A percentile compares a stretch with the other conserved stretches of the same genome.
These are phyloP conservation scores for Yarrowia alimentaria DNA, from an alignment of 805 yeast species.

Conservation along the genomic window DNA sequence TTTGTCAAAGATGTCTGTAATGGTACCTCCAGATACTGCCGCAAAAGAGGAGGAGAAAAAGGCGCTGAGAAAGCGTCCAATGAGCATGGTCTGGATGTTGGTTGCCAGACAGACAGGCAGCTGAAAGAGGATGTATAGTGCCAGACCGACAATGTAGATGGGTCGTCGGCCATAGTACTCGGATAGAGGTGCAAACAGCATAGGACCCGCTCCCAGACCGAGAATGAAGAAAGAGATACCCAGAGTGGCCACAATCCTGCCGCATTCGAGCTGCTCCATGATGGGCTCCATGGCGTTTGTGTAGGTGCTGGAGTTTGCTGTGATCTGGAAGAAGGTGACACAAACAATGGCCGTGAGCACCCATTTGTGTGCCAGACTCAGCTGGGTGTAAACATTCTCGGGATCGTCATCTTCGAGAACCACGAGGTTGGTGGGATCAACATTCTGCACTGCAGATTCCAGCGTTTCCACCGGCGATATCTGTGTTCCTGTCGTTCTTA, in stretches of 20 bases:
- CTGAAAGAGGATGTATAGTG: constrained; percentile 49
- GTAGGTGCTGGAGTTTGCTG: constrained; percentile 13
- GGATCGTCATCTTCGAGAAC: constrained; percentile 22
- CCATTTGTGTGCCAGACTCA: constrained; percentile 15
- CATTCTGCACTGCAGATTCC: constrained; percentile 1
- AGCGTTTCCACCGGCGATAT: constrained; percentile 5
- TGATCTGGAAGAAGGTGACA: constrained; percentile 17
- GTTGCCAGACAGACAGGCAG: constrained; percentile 49
- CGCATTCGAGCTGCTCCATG: constrained; percentile 45
- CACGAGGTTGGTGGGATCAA: constrained; percentile 4
- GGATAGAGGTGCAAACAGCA: constrained; percentile 61
- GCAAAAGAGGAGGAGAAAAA: constrained; percentile 77
- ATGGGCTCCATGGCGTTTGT: constrained; percentile 32
- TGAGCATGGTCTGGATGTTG: constrained; percentile 42
- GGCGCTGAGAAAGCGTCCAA: constrained; percentile 73
- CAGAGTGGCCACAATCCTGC: constrained; percentile 49
- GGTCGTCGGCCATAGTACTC: constrained; percentile 57
- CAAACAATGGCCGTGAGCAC: constrained; percentile 16
- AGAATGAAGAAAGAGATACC: constrained; percentile 59
- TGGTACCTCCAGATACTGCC: constrained; percentile 82
- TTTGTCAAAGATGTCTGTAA: constrained; percentile 71
- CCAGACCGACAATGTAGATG: constrained; percentile 54
- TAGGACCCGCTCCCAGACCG: constrained; percentile 69
- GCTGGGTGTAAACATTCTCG: constrained; percentile 25
- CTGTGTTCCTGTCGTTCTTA: no score